A percentile compares a stretch with the other conserved stretches of the same genome.
phyloP scores from a whole-genome alignment of 1,284 basidiomycete species.

The Phlebopus sp. region DNA sequence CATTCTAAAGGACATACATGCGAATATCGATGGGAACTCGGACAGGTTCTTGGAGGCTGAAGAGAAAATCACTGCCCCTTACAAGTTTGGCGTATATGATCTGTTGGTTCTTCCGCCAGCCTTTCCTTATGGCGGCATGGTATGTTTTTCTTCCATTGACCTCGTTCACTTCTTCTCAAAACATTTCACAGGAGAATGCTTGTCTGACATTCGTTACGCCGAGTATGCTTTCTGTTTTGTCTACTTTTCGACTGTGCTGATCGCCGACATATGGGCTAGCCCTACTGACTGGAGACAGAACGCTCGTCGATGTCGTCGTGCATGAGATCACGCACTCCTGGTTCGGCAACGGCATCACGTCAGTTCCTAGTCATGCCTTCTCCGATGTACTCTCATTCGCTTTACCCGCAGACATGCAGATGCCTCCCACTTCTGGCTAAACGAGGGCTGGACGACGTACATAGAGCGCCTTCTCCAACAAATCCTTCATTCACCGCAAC shows the following conservation, averaged over 20 bases:
- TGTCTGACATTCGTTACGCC: conserved; percentile 88
- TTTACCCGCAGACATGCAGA: conserved; percentile 54
- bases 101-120: conserved; percentile 89
- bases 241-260: not conserved
- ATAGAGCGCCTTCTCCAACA: conserved; percentile 84
- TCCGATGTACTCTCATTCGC: conserved; percentile 2
- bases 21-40: not conserved
- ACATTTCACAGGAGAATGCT: conserved; percentile 61
- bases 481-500: conserved; percentile 71
- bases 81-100: conserved; percentile 90
- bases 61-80: conserved; percentile 62
- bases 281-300: conserved; percentile 79
- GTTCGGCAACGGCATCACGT: conserved; percentile 87
- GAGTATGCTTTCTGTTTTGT: conserved; percentile 43
- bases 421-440: conserved; percentile 86
- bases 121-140: conserved; percentile 92
- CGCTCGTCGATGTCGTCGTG: conserved; percentile 84
- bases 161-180: not conserved
- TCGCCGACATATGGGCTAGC: conserved; percentile 42
- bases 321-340: conserved; percentile 79
- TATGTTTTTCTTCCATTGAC: conserved; percentile 31
- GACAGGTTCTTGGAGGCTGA: conserved; percentile 72
- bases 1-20: not conserved
- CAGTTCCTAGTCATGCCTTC: conserved; percentile 30
- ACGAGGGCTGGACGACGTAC: conserved; percentile 94